Evolutionary conservation across 2,329 filamentous ascomycete species (phyloP), one percentile per base, ranked within the genome.

Genomic region (Helminthosporium solani): DNA sequence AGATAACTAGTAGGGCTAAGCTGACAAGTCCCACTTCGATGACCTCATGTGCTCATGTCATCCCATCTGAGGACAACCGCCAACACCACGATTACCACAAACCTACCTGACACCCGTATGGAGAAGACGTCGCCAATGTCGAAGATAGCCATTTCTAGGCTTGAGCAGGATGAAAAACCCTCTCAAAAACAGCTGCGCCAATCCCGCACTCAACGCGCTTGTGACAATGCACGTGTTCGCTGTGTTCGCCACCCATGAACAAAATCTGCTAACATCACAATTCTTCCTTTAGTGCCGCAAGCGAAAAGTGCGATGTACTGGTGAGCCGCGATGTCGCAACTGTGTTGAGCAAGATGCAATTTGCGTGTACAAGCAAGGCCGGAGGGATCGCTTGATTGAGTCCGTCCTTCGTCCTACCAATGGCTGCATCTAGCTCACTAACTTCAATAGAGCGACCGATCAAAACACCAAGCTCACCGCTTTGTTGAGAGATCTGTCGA

Each of bases 51-150:
- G n/a, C n/a, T n/a, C n/a, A n/a, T n/a, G n/a, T n/a, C n/a, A n/a
- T n/a, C n/a, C n/a, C n/a, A n/a, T n/a, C n/a, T n/a, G n/a, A n/a
- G n/a, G n/a, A n/a, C n/a, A n/a, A n/a, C n/a, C n/a, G n/a, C n/a
- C 23, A 25, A 25, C 5, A 25, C 23, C 23, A 9, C 23, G 9
- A 25, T 25, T 25, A 9, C 9, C 6, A 25, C 5, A 25, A 25
- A 5, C 23, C 23, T 9, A 25, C 9, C 23, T 25, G 23, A n/a
- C 23, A 6, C 0, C 57, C 75, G 0, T 56, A 66, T 2, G 62
- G 75, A 1, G 67, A 80, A 0, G 83, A 83, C 50, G 65, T 79
- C 16, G 78, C 71, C 28, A 79, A 82, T 48, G 61, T 79, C 78
- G 76, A 78, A 53, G 80, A 19, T 5, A 36, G 14, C 9, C 6